These are phyloP conservation scores for Myxozyma lipomycoides DNA, from an alignment of 805 yeast species.

Conservation along the genomic window DNA sequence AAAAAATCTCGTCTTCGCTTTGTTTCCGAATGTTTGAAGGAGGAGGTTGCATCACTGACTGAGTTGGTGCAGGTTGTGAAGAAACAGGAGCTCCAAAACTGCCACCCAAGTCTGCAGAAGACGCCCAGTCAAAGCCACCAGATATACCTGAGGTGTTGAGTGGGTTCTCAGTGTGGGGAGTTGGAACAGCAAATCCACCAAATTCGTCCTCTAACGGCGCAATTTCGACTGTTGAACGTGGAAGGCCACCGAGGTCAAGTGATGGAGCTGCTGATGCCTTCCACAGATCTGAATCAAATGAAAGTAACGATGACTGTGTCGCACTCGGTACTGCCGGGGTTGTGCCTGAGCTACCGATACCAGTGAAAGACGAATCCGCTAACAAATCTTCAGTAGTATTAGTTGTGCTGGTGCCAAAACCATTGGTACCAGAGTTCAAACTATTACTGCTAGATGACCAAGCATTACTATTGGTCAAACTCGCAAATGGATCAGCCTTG, in stretches of 20 bases:
- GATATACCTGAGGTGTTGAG: background rate
- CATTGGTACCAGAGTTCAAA: background rate
- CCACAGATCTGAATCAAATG: constrained; percentile 10
- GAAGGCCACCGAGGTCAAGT: constrained; percentile 16
- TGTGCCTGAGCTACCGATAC: no score
- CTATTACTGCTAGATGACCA: constrained; percentile 5
- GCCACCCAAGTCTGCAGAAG: constrained; percentile 9
- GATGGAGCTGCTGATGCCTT: constrained; percentile 7
- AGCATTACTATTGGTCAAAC: constrained; percentile 12
- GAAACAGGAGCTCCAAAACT: constrained; percentile 14
- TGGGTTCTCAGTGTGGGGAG: constrained; percentile 3
- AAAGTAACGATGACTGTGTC: constrained; percentile 8
- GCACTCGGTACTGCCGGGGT: constrained; percentile 4
- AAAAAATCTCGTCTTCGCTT: constrained; percentile 37
- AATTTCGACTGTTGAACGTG: constrained; percentile 21
- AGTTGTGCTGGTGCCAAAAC: no score
- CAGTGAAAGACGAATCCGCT: constrained; percentile 12
- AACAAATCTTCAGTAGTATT: no score
- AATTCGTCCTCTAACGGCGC: constrained; percentile 22
- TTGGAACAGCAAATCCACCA: constrained; percentile 8
- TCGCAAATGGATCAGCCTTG: constrained; percentile 17
- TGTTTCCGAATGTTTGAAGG: constrained; percentile 15
- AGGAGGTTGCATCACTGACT: constrained; percentile 26
- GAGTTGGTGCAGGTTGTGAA: constrained; percentile 8
- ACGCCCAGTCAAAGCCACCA: constrained; percentile 5